Conservation (phyloP, 2,329 filamentous ascomycete genomes). For the Shiraia bambusicola region DNA sequence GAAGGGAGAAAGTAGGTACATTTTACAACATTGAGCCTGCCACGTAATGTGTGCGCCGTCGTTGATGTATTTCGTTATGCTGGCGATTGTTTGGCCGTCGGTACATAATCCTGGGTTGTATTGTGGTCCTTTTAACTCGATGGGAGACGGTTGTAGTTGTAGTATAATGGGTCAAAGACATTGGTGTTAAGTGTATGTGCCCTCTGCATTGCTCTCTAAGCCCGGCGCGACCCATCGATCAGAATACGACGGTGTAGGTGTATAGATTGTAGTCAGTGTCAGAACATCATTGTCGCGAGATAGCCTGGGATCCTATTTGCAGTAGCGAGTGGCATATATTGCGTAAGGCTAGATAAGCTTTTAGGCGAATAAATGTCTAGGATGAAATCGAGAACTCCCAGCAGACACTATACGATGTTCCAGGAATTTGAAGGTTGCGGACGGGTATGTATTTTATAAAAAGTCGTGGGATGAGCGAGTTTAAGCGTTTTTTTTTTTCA, state of each 20-base stretch:
- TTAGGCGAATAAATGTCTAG: too few species aligned
- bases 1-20: neutral
- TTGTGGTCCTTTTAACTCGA: constrained; percentile 3
- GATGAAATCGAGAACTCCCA: too few species aligned
- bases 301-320: constrained; percentile 4
- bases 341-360: too few species aligned
- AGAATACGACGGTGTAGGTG: constrained; percentile 2
- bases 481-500: too few species aligned
- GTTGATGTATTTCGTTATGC: constrained; percentile 5
- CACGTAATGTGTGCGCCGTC: constrained; percentile 2
- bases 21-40: constrained; percentile 8
- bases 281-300: constrained; percentile 5
- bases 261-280: constrained; percentile 3
- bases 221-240: constrained; percentile 4
- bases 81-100: constrained; percentile 6
- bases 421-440: too few species aligned
- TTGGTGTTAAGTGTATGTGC: constrained; percentile 4
- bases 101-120: constrained; percentile 7
- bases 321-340: constrained; percentile 1
- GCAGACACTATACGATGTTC: too few species aligned
- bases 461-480: too few species aligned
- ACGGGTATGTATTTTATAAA: too few species aligned
- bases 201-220: constrained; percentile 1
- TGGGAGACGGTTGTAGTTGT: constrained; percentile 5
- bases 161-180: constrained; percentile 4